A percentile compares a stretch with the other conserved stretches of the same genome.
Conservation (phyloP, 2,329 filamentous ascomycete species). For the Curvularia verruculosa region DNA sequence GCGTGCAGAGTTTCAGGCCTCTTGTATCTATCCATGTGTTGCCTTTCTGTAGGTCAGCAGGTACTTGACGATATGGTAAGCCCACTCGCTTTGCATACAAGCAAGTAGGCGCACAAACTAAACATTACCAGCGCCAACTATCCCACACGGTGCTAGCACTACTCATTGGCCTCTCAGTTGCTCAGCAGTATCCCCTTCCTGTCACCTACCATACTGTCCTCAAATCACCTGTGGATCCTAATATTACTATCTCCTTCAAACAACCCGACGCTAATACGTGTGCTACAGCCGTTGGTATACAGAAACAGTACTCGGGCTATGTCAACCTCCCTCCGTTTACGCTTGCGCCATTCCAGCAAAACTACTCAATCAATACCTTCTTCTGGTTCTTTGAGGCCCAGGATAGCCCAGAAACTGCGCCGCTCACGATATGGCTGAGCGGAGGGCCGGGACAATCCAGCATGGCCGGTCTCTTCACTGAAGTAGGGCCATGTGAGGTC, state of each 20-base stretch:
- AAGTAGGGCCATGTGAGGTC: slow-evolving; percentile 59
- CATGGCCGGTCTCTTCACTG: slow-evolving; percentile 68
- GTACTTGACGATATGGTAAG: slow-evolving; percentile 12
- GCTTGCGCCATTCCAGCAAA: slow-evolving; percentile 55
- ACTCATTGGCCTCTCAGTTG: slow-evolving; percentile 23
- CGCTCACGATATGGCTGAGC: slow-evolving; percentile 67
- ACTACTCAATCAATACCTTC: slow-evolving; percentile 66
- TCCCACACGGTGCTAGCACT: slow-evolving; percentile 21
- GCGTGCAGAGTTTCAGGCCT: slow-evolving; percentile 5
- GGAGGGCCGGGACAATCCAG: slow-evolving; percentile 70
- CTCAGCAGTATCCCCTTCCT: slow-evolving; percentile 53
- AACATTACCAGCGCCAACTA: slow-evolving; percentile 7
- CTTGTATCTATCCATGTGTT: slow-evolving; percentile 24
- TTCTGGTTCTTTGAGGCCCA: slow-evolving; percentile 70
- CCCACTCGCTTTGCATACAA: background rate
- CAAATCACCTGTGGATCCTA: slow-evolving; percentile 65
- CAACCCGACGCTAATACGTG: slow-evolving; percentile 65
- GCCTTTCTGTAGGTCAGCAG: slow-evolving; percentile 11
- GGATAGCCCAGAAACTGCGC: slow-evolving; percentile 57
- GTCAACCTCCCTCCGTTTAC: slow-evolving; percentile 64
- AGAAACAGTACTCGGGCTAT: slow-evolving; percentile 72
- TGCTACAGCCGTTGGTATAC: slow-evolving; percentile 66
- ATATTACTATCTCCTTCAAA: slow-evolving; percentile 73
- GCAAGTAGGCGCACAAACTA: background rate
- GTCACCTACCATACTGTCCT: slow-evolving; percentile 59